A percentile compares a stretch with the other conserved stretches of the same genome.
These are phyloP conservation scores for Rhizoclosmatium sp. DNA, from an alignment of 192 early-diverging fungal genomes.

Conservation along the genomic window DNA sequence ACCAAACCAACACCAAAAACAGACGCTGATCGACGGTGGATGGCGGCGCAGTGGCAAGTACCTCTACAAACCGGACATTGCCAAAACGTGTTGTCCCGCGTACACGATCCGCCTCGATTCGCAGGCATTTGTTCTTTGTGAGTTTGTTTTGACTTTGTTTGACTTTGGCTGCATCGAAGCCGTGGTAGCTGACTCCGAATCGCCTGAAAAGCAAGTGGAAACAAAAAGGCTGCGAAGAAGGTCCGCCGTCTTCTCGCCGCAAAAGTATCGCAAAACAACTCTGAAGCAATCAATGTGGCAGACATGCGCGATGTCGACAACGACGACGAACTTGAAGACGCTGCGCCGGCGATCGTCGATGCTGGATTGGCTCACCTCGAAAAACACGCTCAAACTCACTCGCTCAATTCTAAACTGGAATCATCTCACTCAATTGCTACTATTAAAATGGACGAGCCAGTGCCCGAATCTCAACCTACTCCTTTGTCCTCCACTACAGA, in stretches of 20 bases:
- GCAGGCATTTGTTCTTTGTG: conserved; percentile 59
- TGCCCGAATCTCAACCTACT: too few species aligned
- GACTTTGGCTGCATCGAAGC: not conserved
- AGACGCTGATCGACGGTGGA: conserved; percentile 74
- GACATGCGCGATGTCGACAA: not conserved
- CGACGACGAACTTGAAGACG: conserved; percentile 9
- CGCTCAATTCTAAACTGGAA: not conserved
- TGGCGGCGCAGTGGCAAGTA: conserved; percentile 80
- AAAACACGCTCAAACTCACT: not conserved
- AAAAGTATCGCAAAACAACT: conserved; percentile 45
- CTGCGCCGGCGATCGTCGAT: conserved; percentile 3
- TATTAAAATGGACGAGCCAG: too few species aligned
- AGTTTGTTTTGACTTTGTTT: conserved; percentile 25
- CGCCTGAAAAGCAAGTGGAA: conserved; percentile 41
- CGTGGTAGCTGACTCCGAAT: not conserved
- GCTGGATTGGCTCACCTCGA: not conserved
- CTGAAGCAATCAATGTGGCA: not conserved
- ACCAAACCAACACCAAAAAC: conserved; percentile 52
- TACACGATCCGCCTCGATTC: conserved; percentile 77
- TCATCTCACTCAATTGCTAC: too few species aligned
- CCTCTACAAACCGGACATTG: conserved; percentile 75
- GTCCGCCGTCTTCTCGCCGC: conserved; percentile 64
- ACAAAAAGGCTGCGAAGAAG: conserved; percentile 71
- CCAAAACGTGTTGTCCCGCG: conserved; percentile 74
- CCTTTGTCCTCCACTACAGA: not conserved